phyloP scores from a whole-genome alignment of 2,329 filamentous ascomycete species.

The Botrytis cinerea region DNA sequence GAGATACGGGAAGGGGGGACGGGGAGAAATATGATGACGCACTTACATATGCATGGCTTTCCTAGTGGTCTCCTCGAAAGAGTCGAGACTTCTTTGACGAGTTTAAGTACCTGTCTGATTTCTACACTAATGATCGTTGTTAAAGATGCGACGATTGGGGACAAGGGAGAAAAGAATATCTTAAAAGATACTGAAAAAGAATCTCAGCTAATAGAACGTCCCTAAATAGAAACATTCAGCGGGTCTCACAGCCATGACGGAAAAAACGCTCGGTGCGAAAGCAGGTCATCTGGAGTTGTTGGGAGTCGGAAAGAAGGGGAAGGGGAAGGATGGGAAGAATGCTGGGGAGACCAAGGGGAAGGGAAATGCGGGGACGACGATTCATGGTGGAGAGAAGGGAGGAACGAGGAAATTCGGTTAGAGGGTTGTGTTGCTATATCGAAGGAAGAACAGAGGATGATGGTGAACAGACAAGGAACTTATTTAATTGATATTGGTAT shows the following conservation, averaged over 20 bases:
- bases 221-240: slow-evolving; percentile 57
- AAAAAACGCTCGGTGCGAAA: slow-evolving; percentile 64
- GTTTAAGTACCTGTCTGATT: slow-evolving; percentile 19
- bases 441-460: neutral
- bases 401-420: slow-evolving; percentile 15
- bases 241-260: slow-evolving; percentile 65
- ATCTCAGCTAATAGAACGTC: slow-evolving; percentile 7
- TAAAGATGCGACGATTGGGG: neutral
- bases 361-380: slow-evolving; percentile 30
- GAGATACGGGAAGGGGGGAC: neutral
- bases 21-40: neutral
- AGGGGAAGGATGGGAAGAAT: slow-evolving; percentile 42
- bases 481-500: neutral
- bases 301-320: slow-evolving; percentile 65
- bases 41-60: slow-evolving; percentile 23
- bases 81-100: slow-evolving; percentile 17
- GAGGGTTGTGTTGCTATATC: neutral
- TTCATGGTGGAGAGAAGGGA: slow-evolving; percentile 37
- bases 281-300: slow-evolving; percentile 72
- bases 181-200: neutral
- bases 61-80: slow-evolving; percentile 14
- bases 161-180: neutral
- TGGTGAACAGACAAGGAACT: neutral
- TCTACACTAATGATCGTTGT: neutral
- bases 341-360: slow-evolving; percentile 42